Conservation (phyloP, 2,329 filamentous ascomycete species). For the Stagonosporopsis tanaceti region DNA sequence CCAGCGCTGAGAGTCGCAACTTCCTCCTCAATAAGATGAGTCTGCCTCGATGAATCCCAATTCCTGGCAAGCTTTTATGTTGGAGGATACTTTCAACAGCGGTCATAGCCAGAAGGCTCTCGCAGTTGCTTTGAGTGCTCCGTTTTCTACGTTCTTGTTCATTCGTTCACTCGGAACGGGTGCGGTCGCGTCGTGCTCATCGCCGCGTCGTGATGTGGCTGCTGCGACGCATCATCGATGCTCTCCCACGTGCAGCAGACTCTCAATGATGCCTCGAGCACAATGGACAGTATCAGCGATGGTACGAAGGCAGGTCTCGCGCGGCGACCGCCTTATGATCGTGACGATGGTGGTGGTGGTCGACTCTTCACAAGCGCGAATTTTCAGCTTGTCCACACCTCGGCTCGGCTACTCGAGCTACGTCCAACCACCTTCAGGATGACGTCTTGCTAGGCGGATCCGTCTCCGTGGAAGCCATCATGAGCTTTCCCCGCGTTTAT, state of each 20-base stretch:
- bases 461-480: constrained; percentile 28
- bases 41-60: constrained; percentile 25
- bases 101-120: constrained; percentile 38
- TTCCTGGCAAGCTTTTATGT: constrained; percentile 23
- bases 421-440: constrained; percentile 21
- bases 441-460: constrained; percentile 34
- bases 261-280: not conserved
- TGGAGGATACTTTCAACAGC: constrained; percentile 44
- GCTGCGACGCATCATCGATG: not conserved
- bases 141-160: constrained; percentile 12
- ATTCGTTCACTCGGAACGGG: not conserved
- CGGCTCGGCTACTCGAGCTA: constrained; percentile 22
- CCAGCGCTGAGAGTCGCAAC: constrained; percentile 24
- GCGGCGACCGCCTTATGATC: not conserved
- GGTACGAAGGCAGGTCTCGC: not conserved
- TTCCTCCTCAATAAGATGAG: constrained; percentile 26
- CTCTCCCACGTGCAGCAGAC: not conserved
- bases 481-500: constrained; percentile 36
- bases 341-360: constrained; percentile 6
- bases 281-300: not conserved
- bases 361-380: constrained; percentile 27
- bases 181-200: not conserved
- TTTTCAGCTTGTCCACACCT: constrained; percentile 20
- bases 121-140: constrained; percentile 44
- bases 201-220: not conserved